phyloP scores from a whole-genome alignment of 495 filamentous ascomycete species.

The Thozetella sp. region DNA sequence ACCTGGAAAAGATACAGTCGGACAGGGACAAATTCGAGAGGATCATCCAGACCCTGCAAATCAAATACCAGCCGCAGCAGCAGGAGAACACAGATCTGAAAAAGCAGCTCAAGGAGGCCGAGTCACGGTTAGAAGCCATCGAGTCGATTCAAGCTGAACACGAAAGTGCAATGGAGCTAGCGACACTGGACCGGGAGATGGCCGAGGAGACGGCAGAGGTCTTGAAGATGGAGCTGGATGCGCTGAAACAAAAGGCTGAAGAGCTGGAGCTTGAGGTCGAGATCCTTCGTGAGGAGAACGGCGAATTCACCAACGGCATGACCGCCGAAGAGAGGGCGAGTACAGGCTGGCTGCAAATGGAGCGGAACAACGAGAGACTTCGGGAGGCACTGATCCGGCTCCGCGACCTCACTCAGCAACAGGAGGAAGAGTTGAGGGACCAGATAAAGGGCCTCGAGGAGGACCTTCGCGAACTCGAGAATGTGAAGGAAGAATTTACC shows the following conservation, averaged over 20 bases:
- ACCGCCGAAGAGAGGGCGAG: constrained; percentile 84
- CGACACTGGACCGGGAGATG: constrained; percentile 90
- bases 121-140: constrained; percentile 65
- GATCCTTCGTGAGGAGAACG: constrained; percentile 84
- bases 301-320: constrained; percentile 79
- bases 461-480: constrained; percentile 72
- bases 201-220: constrained; percentile 89
- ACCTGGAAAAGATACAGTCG: constrained; percentile 71
- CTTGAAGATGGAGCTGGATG: constrained; percentile 78
- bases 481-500: constrained; percentile 71
- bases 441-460: constrained; percentile 79
- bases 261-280: constrained; percentile 89
- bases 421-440: constrained; percentile 75
- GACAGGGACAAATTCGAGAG: constrained; percentile 85
- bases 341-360: constrained; percentile 89
- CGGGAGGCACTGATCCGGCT: constrained; percentile 82
- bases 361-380: constrained; percentile 85
- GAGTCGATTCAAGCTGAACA: constrained; percentile 79
- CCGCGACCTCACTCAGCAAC: constrained; percentile 83
- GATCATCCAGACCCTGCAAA: constrained; percentile 90
- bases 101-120: constrained; percentile 75
- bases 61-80: constrained; percentile 86
- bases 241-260: constrained; percentile 71
- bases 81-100: constrained; percentile 77
- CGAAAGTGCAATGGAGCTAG: constrained; percentile 84